Base-by-base conservation (phyloP, 495 filamentous ascomycete species). In the Pyronema domesticum region DNA sequence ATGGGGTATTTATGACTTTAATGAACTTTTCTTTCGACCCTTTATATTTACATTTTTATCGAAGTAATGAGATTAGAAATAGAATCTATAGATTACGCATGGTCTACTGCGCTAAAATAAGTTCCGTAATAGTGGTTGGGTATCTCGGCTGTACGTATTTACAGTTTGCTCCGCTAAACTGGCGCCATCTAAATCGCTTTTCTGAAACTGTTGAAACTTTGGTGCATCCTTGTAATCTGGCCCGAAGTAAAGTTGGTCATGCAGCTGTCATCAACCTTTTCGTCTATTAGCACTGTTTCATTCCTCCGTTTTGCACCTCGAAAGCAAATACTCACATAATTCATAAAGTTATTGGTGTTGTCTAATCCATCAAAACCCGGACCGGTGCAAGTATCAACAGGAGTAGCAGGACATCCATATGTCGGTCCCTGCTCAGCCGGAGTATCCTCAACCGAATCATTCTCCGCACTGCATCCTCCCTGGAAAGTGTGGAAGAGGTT, bases 401-500 rank as follows among this genome's bases (percentile, higher is more conserved):
- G 66, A 18, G 13, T 37, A 6, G 11, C 30, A 0, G 80, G 80
- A 66, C 80, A 83, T 1, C 80, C 80, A 15, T 68, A 68, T 11
- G 74, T 71, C 10, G 71, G 57, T 37, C 62, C 63, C 7, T 60
- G 60, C 69, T 83, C 70, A 14, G 72, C 60, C 0, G 78, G 75
- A 46, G 80, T 82, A 55, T 83, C 80, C 37, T 68, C 63, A 33
- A 83, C 71, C 9, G 55, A 71, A 61, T 82, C 80, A 19, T 30
- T 30, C 10, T 9, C 19, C 10, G 35, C 33, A 14, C 8, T 42
- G 67, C 80, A 83, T 6, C 71, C 71, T 35, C 78, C 80, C 69
- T 83, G 72, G 69, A 83, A 83, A 34, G 76, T 79, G 62, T 83
- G 80, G 67, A 74, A 72, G 23, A 82, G 69, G 46, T 76, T 74